Percentiles rank a stretch among this genome's conserved stretches.
Evolutionary conservation across 306 rosid genomes (phyloP).

Genomic region (Prosopis cineraria): DNA sequence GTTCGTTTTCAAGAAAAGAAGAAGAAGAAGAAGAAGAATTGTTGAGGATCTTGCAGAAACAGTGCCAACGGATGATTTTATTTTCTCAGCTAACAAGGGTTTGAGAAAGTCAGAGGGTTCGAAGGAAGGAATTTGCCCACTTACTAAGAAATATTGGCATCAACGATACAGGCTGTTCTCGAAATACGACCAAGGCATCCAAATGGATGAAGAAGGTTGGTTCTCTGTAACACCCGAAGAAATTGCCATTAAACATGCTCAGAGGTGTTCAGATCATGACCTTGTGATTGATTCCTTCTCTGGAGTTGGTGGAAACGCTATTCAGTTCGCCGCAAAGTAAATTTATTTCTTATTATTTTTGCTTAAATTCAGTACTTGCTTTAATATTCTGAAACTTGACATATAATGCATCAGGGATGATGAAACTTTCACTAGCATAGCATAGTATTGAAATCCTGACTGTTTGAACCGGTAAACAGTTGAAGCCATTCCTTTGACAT

Average conservation of each 20-base stretch:
- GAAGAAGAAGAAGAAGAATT: not conserved
- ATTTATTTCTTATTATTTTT: not conserved
- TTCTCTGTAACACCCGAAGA: constrained; percentile 47
- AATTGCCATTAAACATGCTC: constrained; percentile 44
- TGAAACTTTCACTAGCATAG: too few species aligned
- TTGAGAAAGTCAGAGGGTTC: not conserved
- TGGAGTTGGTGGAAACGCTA: constrained; percentile 45
- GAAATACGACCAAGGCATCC: constrained; percentile 41
- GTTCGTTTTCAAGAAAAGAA: not conserved
- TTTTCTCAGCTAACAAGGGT: constrained; percentile 28
- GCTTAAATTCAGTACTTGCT: not conserved
- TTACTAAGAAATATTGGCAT: constrained; percentile 42
- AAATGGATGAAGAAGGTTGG: constrained; percentile 48
- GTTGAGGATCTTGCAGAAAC: not conserved
- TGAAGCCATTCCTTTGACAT: too few species aligned
- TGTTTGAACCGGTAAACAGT: too few species aligned
- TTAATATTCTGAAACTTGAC: not conserved
- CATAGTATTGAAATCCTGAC: too few species aligned
- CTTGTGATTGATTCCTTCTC: constrained; percentile 43
- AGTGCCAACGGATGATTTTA: not conserved
- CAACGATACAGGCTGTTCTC: constrained; percentile 42
- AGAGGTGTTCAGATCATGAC: constrained; percentile 22
- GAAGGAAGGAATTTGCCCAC: constrained; percentile 31
- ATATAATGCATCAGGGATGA: too few species aligned
- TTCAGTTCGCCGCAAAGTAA: constrained; percentile 44